phyloP scores from a whole-genome alignment of 1,139 yeast genomes.

The Lodderomyces oxycetoniae region DNA sequence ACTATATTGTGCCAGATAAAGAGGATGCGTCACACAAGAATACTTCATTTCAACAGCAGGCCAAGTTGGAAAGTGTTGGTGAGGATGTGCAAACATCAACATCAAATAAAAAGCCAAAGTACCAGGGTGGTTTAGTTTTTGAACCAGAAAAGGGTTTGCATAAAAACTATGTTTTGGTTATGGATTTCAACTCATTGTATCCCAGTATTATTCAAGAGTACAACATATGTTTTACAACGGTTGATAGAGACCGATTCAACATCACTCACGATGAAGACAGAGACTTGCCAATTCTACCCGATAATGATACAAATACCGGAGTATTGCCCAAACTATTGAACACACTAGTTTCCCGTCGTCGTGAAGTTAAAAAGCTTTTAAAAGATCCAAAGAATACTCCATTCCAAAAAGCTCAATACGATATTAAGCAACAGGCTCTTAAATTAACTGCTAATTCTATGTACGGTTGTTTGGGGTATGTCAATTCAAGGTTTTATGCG shows the following conservation, averaged over 20 bases:
- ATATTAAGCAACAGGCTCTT: slow-evolving; percentile 92
- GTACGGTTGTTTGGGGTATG: slow-evolving; percentile 98
- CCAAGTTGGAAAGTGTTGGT: slow-evolving; percentile 35
- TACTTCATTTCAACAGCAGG: slow-evolving; percentile 35
- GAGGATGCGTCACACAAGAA: slow-evolving; percentile 50
- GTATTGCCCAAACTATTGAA: slow-evolving; percentile 82
- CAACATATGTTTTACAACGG: slow-evolving; percentile 96
- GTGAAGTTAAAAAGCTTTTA: slow-evolving; percentile 84
- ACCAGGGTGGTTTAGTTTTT: slow-evolving; percentile 93
- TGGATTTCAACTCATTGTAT: slow-evolving; percentile 97
- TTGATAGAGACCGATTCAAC: slow-evolving; percentile 59
- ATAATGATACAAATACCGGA: slow-evolving; percentile 57
- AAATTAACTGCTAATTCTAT: slow-evolving; percentile 97
- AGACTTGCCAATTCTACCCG: slow-evolving; percentile 71
- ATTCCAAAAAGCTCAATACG: slow-evolving; percentile 72
- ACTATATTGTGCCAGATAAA: slow-evolving; percentile 87
- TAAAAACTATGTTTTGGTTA: slow-evolving; percentile 81
- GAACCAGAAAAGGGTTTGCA: slow-evolving; percentile 96
- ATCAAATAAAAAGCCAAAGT: slow-evolving; percentile 74
- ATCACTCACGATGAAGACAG: slow-evolving; percentile 50
- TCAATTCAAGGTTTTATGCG: slow-evolving; percentile 89
- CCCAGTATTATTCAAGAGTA: slow-evolving; percentile 97
- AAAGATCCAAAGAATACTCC: slow-evolving; percentile 66
- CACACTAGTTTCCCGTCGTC: slow-evolving; percentile 83
- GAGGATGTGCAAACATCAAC: slow-evolving; percentile 47